These are phyloP conservation scores for Conidiobolus incongruus DNA, from an alignment of 371 early-diverging fungal species.

Conservation along the genomic window DNA sequence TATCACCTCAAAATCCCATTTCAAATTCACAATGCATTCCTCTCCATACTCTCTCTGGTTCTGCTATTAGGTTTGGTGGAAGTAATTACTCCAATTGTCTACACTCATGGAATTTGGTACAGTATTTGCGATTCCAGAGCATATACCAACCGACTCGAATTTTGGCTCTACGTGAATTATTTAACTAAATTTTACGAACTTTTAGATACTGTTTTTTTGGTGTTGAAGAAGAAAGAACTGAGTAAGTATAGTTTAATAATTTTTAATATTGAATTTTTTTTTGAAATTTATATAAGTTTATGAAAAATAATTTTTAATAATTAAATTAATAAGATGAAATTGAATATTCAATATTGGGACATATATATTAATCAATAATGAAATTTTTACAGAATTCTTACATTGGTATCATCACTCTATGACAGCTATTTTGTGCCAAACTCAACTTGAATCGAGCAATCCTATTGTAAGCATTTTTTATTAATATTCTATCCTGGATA, in stretches of 20 bases:
- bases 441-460: too few relatives aligned
- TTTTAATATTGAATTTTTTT: too few relatives aligned
- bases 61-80: constrained; percentile 24
- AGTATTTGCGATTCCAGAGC: constrained; percentile 25
- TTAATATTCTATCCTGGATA: constrained; percentile 9
- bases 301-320: too few relatives aligned
- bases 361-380: background rate
- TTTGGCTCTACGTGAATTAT: constrained; percentile 44
- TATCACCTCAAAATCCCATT: constrained; percentile 35
- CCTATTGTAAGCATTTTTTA: background rate
- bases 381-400: constrained; percentile 14
- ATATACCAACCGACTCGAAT: constrained; percentile 27
- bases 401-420: constrained; percentile 41
- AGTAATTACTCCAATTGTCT: constrained; percentile 1
- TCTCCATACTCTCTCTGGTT: constrained; percentile 33
- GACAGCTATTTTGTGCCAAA: constrained; percentile 7
- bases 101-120: background rate
- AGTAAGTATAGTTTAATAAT: constrained; percentile 9
- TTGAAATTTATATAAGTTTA: too few relatives aligned
- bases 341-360: too few relatives aligned
- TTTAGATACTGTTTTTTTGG: constrained; percentile 39
- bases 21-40: constrained; percentile 46
- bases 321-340: too few relatives aligned
- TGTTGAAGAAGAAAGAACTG: constrained; percentile 38
- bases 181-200: constrained; percentile 48